Base-by-base conservation (phyloP, 2,329 filamentous ascomycete genomes). In the Aspergillus sp. region DNA sequence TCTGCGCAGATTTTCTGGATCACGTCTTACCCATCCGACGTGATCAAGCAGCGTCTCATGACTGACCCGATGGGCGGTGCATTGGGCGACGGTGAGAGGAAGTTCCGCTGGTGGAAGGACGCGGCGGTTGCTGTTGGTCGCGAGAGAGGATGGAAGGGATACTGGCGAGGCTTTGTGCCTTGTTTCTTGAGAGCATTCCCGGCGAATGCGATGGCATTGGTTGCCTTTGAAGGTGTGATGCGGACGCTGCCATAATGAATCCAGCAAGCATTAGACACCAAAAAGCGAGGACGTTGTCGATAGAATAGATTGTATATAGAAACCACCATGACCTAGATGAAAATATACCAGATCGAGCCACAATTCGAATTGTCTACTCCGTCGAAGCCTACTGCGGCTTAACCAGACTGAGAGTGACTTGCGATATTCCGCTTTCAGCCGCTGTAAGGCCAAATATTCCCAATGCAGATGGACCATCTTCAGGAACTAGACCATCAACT, bases 11-110 rank as follows among this genome's bases (percentile, higher is more conserved):
- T 95, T 11, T 98, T 96, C 64, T 98, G 93, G 93, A 66, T 95
- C 35, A 88, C 86, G 12, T 88, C 86, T 51, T 97, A 97, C 62
- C 91, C 93, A 2, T 87, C 82, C 38, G 91, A 97, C 64, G 88
- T 96, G 19, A 83, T 97, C 43, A 97, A 97, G 76, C 91, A 97
- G 73, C 79, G 90, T 29, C 86, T 98, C 62, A 97, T 98, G 93
- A 96, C 91, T 10, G 93, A 97, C 68, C 83, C 88, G 5, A 71
- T 97, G 41, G 90, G 86, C 1, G 84, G 85, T 1, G 73, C 72
- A 1, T 68, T 90, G 9, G 73, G 76, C 12, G 85, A 89, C 52
- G 83, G 86, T 7, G 73, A 77, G 45, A 78, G 82, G 49, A 79
- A 73, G 53, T 97, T 90, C 62, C 73, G 69, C 9, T 71, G 76